These are phyloP conservation scores for Cystoisospora suis DNA, from an alignment of 169 alveolate species.

Conservation along the genomic window DNA sequence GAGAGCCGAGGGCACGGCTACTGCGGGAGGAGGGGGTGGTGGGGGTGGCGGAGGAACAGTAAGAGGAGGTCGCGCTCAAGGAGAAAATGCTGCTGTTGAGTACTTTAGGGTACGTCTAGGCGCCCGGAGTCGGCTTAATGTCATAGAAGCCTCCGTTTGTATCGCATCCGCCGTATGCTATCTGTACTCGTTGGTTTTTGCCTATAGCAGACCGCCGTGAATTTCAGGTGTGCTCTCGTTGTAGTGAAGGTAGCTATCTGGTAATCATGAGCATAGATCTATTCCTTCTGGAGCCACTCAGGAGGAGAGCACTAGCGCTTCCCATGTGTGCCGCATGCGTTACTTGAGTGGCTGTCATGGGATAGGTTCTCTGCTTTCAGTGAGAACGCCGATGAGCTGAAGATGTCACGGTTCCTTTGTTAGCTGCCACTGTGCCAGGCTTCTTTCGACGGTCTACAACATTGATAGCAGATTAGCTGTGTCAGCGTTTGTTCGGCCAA, in stretches of 20 bases:
- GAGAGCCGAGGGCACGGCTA: not conserved
- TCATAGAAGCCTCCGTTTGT: not conserved
- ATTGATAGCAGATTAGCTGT: too few species aligned
- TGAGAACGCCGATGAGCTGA: too few species aligned
- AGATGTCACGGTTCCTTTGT: too few species aligned
- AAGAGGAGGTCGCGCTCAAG: not conserved
- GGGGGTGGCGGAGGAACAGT: not conserved
- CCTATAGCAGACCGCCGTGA: not conserved
- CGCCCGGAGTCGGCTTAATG: not conserved
- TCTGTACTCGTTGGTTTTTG: not conserved
- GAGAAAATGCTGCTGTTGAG: constrained; percentile 25
- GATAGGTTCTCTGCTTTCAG: too few species aligned
- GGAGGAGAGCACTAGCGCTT: too few species aligned
- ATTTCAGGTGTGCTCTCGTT: not conserved
- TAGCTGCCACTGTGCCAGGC: too few species aligned
- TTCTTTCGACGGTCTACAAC: too few species aligned
- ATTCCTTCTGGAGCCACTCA: not conserved
- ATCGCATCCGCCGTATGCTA: not conserved
- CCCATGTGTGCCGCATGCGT: too few species aligned
- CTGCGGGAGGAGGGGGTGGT: not conserved
- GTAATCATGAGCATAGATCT: not conserved
- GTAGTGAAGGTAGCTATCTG: not conserved
- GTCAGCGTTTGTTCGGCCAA: too few species aligned
- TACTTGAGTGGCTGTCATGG: too few species aligned
- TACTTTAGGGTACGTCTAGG: constrained; percentile 16